Percentiles rank a stretch among this genome's conserved stretches.
Conservation (phyloP, 306 rosid genomes). For the Prunus campanulata region DNA sequence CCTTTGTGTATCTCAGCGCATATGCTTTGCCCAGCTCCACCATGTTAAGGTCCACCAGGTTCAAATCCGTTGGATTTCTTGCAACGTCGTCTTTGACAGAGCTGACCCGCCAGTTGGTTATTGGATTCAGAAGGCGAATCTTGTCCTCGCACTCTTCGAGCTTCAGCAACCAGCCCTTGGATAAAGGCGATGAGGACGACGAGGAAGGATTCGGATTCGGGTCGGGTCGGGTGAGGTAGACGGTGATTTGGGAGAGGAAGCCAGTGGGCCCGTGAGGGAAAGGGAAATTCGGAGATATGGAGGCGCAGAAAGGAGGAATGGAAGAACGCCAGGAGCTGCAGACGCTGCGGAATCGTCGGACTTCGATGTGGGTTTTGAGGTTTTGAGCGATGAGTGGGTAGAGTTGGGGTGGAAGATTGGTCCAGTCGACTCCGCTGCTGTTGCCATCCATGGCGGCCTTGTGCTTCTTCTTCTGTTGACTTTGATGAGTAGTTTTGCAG, state of each 20-base stretch:
- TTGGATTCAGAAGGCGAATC: slow-evolving; percentile 26
- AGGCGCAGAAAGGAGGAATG: slow-evolving; percentile 5
- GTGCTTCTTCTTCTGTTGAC: background rate
- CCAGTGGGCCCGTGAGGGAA: background rate
- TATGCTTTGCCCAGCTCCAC: slow-evolving; percentile 19
- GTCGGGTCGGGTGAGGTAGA: slow-evolving; percentile 8
- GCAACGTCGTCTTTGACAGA: background rate
- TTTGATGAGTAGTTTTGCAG: no score
- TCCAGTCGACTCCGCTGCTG: background rate
- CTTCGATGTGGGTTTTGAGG: background rate
- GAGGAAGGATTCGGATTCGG: background rate
- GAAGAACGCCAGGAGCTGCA: slow-evolving; percentile 17
- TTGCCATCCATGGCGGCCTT: background rate
- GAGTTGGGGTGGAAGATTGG: background rate
- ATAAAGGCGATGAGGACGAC: background rate
- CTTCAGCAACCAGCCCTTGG: slow-evolving; percentile 26
- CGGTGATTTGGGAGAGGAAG: slow-evolving; percentile 21
- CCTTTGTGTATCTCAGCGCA: slow-evolving; percentile 2
- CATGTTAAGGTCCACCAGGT: slow-evolving; percentile 21
- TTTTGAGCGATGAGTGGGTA: background rate
- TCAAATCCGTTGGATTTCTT: background rate
- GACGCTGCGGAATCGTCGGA: background rate
- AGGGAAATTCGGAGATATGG: background rate
- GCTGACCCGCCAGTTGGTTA: slow-evolving; percentile 12
- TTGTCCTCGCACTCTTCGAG: slow-evolving; percentile 22